These are phyloP conservation scores for Trifolium subterraneum DNA, from an alignment of 306 rosid genomes.

Conservation along the genomic window DNA sequence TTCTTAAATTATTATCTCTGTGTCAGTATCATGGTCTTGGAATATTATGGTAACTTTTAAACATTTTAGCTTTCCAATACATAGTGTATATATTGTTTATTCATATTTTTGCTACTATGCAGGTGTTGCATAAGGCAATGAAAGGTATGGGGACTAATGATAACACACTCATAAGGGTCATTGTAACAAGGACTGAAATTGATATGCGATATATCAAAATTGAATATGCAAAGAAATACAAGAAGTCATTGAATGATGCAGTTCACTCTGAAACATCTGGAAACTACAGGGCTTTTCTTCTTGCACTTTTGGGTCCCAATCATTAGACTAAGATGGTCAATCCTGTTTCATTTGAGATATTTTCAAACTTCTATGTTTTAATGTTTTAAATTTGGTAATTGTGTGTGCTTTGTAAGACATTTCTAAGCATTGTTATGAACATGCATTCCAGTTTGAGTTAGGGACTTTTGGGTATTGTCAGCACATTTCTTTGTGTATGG, in stretches of 20 bases:
- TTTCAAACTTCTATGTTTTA: neutral
- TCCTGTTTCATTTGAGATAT: constrained; percentile 11
- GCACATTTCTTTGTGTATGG: too few species aligned
- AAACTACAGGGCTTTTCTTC: constrained; percentile 66
- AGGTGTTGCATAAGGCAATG: constrained; percentile 73
- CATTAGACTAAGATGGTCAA: constrained; percentile 36
- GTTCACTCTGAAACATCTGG: constrained; percentile 82
- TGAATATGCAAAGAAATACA: constrained; percentile 60
- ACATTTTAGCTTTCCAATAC: neutral
- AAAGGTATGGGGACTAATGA: constrained; percentile 79
- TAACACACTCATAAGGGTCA: constrained; percentile 53
- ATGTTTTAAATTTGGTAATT: neutral
- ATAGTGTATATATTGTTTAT: neutral
- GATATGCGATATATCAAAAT: constrained; percentile 78
- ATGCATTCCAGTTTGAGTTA: too few species aligned
- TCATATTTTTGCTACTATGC: constrained; percentile 24
- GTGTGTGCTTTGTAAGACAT: constrained; percentile 24
- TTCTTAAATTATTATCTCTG: neutral
- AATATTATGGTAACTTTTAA: neutral
- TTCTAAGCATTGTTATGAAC: constrained; percentile 3
- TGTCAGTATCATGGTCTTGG: neutral
- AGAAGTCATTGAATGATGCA: constrained; percentile 60
- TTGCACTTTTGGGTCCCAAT: constrained; percentile 66
- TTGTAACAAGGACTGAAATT: constrained; percentile 75
- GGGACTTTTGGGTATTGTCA: neutral